Conservation (phyloP, 208 protist genomes). For the Leishmania amazonensis region DNA sequence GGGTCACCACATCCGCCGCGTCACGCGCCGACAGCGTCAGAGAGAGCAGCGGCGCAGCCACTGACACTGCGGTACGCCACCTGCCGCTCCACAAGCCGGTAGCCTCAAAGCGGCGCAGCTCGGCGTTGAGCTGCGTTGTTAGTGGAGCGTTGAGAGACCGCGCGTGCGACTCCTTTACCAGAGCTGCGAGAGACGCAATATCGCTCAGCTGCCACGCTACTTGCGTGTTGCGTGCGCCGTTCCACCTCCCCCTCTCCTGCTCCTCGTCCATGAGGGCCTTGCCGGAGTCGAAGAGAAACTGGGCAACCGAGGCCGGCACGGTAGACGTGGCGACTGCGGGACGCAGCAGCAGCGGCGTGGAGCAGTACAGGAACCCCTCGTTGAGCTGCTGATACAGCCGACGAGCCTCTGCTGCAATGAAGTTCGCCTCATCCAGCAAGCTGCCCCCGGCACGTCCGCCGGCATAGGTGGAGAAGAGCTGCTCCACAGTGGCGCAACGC, state of each 20-base stretch:
- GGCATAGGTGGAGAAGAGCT: slow-evolving; percentile 19
- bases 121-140: slow-evolving; percentile 26
- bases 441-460: slow-evolving; percentile 16
- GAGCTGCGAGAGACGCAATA: slow-evolving; percentile 35
- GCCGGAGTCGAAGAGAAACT: slow-evolving; percentile 21
- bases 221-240: neutral
- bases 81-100: slow-evolving; percentile 28
- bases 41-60: slow-evolving; percentile 51
- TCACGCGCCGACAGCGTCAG: slow-evolving; percentile 71
- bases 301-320: slow-evolving; percentile 25
- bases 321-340: slow-evolving; percentile 25
- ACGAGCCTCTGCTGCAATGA: slow-evolving; percentile 16
- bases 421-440: slow-evolving; percentile 46
- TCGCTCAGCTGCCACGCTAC: slow-evolving; percentile 18
- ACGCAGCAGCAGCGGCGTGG: slow-evolving; percentile 66
- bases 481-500: slow-evolving; percentile 10
- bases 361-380: slow-evolving; percentile 56
- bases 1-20: slow-evolving; percentile 37
- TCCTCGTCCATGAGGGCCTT: neutral
- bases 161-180: slow-evolving; percentile 42
- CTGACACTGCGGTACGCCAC: slow-evolving; percentile 19
- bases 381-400: slow-evolving; percentile 38
- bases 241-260: neutral
- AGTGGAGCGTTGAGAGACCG: slow-evolving; percentile 70
- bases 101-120: slow-evolving; percentile 13